These are phyloP conservation scores for Rosa chinensis DNA, from an alignment of 306 rosid species.

Conservation along the genomic window DNA sequence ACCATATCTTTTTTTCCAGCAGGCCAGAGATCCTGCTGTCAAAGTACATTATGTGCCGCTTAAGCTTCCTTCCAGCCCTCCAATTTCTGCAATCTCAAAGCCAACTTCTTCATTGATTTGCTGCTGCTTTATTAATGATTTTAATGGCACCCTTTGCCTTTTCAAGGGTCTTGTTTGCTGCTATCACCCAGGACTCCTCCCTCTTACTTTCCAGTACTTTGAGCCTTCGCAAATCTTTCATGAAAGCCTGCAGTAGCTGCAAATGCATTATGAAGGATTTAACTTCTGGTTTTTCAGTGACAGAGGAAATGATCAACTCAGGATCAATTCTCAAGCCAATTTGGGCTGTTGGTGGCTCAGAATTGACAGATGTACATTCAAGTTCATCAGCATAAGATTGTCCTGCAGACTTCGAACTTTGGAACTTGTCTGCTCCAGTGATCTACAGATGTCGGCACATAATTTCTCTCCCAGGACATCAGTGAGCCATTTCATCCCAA, in stretches of 20 bases:
- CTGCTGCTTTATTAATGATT: neutral
- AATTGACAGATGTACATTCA: neutral
- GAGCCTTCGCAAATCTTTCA: slow-evolving; percentile 3
- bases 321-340: neutral
- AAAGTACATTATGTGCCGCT: neutral
- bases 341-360: neutral
- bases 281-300: neutral
- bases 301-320: too few species aligned
- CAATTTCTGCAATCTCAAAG: neutral
- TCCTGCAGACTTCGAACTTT: slow-evolving; percentile 8
- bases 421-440: slow-evolving; percentile 11
- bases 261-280: neutral
- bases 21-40: neutral
- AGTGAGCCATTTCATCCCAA: neutral
- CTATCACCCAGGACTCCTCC: slow-evolving; percentile 15
- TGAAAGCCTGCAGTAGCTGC: slow-evolving; percentile 9
- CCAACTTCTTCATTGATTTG: neutral
- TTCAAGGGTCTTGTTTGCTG: neutral
- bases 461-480: neutral
- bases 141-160: neutral
- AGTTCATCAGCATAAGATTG: neutral
- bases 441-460: neutral
- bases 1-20: neutral
- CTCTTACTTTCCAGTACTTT: slow-evolving; percentile 9
- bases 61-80: neutral